Evolutionary conservation across 2,329 filamentous ascomycete species (phyloP), one percentile per base, ranked within the genome.

Genomic region (Ampelomyces quisqualis): DNA sequence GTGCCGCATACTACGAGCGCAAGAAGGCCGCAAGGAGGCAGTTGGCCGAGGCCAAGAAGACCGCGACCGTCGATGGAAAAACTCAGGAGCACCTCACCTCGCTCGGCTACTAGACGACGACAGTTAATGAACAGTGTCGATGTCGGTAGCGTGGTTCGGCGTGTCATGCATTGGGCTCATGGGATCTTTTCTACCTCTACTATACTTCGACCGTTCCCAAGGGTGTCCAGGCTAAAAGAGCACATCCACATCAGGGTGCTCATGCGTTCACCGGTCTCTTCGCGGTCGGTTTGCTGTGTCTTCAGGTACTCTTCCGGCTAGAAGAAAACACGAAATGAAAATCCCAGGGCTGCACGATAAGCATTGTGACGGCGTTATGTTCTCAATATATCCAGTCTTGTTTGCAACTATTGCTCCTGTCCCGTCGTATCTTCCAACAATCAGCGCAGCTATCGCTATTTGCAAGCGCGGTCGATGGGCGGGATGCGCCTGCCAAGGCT

Each of bases 1-100:
- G 90, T 71, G 84, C 87, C 65, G 93, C 93, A 74, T 98, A 96
- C 87, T 97, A 97, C 84, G 90, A 95, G 83, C 90, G 90, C 84
- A 98, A 97, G 93, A 95, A 94, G 89, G 83, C 89, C 64, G 87
- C 87, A 65, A 82, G 86, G 73, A 88, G 86, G 82, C 88, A 94
- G 80, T 78, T 96, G 66, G 80, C 84, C 64, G 88, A 95, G 73
- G 90, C 91, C 67, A 86, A 95, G 85, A 91, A 91, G 86, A 87
- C 79, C 74, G 88, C 90, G 64, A 84, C 82, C 73, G 83, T 91
- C 74, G 85, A 91, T 77, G 78, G 81, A 72, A 90, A 93, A 83
- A 88, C 86, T 73, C 82, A 85, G 77, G 80, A 86, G 80, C 85
- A 93, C 76, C 86, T 97, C 73, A 87, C 87, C 77, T 78, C 84